Percentiles rank a stretch among this genome's conserved stretches.
phyloP scores from a whole-genome alignment of 495 filamentous ascomycete species.

The Xylaria scruposa region DNA sequence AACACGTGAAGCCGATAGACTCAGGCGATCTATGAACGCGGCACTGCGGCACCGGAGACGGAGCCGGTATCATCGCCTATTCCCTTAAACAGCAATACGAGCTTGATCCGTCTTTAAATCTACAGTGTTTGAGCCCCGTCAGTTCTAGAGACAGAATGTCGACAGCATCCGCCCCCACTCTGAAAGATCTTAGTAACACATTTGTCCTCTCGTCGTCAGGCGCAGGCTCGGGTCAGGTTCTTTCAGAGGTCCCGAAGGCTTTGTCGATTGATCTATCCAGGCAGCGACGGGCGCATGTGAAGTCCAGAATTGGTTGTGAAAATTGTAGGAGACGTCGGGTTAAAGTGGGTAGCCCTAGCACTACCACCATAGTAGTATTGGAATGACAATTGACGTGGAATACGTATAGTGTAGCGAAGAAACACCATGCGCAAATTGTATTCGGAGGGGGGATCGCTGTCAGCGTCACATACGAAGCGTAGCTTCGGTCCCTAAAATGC shows the following conservation, averaged over 20 bases:
- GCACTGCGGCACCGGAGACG: neutral
- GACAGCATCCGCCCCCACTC: conserved; percentile 3
- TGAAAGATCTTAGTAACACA: conserved; percentile 30
- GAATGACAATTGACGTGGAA: neutral
- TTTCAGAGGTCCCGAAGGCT: conserved; percentile 27
- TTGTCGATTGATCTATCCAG: conserved; percentile 28
- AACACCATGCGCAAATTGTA: conserved; percentile 23
- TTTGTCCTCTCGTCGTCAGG: conserved; percentile 30
- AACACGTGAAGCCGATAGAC: neutral
- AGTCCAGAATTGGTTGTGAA: conserved; percentile 32
- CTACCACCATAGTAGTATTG: neutral
- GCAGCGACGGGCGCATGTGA: conserved; percentile 28
- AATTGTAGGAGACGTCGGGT: conserved; percentile 35
- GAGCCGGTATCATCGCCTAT: neutral
- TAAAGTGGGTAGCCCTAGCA: conserved; percentile 19
- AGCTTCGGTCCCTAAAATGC: neutral
- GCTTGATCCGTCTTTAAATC: neutral
- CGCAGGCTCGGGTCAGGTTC: conserved; percentile 15
- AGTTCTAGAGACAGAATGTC: neutral
- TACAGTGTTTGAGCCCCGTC: neutral
- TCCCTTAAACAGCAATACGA: neutral
- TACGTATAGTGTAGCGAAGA: conserved; percentile 19
- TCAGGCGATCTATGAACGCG: neutral
- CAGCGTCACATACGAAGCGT: conserved; percentile 6
- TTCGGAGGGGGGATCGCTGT: conserved; percentile 19